Conservation (phyloP, 352 stramenopile genomes). For the Pythium plurisporium region DNA sequence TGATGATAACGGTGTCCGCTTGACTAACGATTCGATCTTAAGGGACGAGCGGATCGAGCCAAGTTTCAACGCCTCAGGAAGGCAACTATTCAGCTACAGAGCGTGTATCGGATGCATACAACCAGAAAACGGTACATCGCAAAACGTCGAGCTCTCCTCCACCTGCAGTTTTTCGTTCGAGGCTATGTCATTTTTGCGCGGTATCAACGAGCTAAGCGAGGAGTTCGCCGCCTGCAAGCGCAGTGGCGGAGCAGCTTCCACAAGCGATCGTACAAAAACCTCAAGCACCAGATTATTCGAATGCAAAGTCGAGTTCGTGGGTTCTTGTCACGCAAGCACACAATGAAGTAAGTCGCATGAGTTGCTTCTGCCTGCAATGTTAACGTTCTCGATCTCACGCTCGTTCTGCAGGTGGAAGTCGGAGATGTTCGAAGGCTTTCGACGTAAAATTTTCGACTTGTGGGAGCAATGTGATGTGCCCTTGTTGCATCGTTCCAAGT, state of each 20-base stretch:
- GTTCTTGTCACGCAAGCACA: slow-evolving; percentile 50
- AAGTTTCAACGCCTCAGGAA: slow-evolving; percentile 27
- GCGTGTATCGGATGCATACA: slow-evolving; percentile 30
- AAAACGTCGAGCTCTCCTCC: slow-evolving; percentile 20
- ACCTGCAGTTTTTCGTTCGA: slow-evolving; percentile 34
- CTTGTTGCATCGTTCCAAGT: slow-evolving; percentile 73
- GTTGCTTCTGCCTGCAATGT: not conserved
- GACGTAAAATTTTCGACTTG: slow-evolving; percentile 59
- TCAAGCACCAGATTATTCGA: slow-evolving; percentile 56
- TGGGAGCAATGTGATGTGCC: slow-evolving; percentile 65
- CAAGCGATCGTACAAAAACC: slow-evolving; percentile 54
- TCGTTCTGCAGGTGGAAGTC: slow-evolving; percentile 46
- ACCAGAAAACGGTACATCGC: slow-evolving; percentile 22
- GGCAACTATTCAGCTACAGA: slow-evolving; percentile 44
- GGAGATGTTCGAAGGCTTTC: slow-evolving; percentile 48
- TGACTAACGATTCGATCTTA: not conserved
- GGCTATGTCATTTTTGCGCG: slow-evolving; percentile 43
- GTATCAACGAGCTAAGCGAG: slow-evolving; percentile 40
- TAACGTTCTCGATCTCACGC: not conserved
- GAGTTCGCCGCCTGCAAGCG: slow-evolving; percentile 57
- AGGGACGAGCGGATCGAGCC: slow-evolving; percentile 30
- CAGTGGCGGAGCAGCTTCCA: slow-evolving; percentile 62
- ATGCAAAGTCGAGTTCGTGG: slow-evolving; percentile 63
- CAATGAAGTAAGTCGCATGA: slow-evolving; percentile 33
- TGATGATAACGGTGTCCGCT: not conserved